Base-by-base conservation (phyloP, 75 land plant genomes). In the Cryptomeria japonica region DNA sequence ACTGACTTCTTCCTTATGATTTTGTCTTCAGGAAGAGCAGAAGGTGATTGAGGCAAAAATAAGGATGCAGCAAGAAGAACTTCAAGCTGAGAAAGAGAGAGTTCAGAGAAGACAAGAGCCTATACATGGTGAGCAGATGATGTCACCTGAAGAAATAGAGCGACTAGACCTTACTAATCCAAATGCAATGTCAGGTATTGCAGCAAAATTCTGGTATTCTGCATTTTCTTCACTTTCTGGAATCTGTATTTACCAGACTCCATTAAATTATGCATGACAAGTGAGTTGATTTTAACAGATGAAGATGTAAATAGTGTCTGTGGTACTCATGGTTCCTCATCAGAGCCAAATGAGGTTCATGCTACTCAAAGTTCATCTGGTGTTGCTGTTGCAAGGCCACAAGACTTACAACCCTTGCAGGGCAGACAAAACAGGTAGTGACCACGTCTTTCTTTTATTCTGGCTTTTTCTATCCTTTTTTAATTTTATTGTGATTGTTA, bases 21-120 rank as follows among this genome's bases (percentile, higher is more conserved):
- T 51, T 49, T 42, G 80, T 32, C 28, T 86, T 22, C 86, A 97
- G 99, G 99, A 97, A 93, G 97, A 97, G 88, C 99, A 97, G 83
- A 93, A 90, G 88, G 98, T 97, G 47, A 97, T 97, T 87, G 99
- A 97, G 89, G 99, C 99, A 76, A 94, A 96, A 90, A 95, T 97
- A 87, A 94, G 97, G 84, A 96, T 97, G 90, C 91, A 92, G 37
- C 96, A 96, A 85, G 90, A 95, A 87, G 97, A 97, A 88, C 84
- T 95, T 58, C 94, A 88, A n/a, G 99, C 94, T 86, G 96, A 95
- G n/a, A 93, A 96, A 85, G 86, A 86, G 64, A 86, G 93, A 46
- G 36, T 85, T 80, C 92, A 88, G 1, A 85, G 72, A 70, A 39
- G 61, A 37, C 87, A 87, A 61, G 92, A 91, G 72, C 89, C 88